Evolutionary conservation across 495 filamentous ascomycete species (phyloP), one percentile per base, ranked within the genome.

Genomic region (Sordaria brevicollis): DNA sequence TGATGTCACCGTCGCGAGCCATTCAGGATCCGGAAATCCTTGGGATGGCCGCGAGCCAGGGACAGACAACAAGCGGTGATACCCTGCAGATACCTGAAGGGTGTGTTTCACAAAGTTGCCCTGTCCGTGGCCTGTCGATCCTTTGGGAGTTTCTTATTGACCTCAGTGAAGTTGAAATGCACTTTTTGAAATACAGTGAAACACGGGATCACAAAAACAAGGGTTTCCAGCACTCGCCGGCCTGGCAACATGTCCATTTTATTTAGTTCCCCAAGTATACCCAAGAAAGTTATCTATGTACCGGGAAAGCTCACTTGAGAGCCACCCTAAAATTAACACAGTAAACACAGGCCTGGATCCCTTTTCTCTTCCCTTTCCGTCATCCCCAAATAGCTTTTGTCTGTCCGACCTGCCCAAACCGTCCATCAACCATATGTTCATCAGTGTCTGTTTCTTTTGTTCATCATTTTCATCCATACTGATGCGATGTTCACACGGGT

Each of bases 401-500:
- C 49, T 57, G 21, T 57, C 49, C 49, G 49, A 54, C 43, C 43
- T 1, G 43, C 21, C 43, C 43, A 54, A 11, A 10, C 43, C 43
- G 29, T 57, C 21, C 43, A 54, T 6, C 21, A 57, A 19, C 49
- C 49, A 57, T 57, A 29, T 29, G 49, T 57, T 29, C 11, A 57
- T 29, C 29, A 25, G 49, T 25, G 49, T 54, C 43, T 15, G 43
- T 15, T 7, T 29, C 15, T 15, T 9, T 36, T 36, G 2, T 9
- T 36, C 21, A 2, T 13, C 19, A 54, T 54, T 43, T 33, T 21
- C 36, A 34, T 17, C 65, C 29, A 37, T 29, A n/a, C n/a, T n/a
- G n/a, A n/a, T n/a, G n/a, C n/a, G n/a, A n/a, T n/a, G n/a, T 39
- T 74, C 73, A 87, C 71, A 87, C 83, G 65, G 79, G 76, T 73